A percentile compares a stretch with the other conserved stretches of the same genome.
Evolutionary conservation across 768 basidiomycete genomes (phyloP).

Genomic region (Leccinum disarticulatum): DNA sequence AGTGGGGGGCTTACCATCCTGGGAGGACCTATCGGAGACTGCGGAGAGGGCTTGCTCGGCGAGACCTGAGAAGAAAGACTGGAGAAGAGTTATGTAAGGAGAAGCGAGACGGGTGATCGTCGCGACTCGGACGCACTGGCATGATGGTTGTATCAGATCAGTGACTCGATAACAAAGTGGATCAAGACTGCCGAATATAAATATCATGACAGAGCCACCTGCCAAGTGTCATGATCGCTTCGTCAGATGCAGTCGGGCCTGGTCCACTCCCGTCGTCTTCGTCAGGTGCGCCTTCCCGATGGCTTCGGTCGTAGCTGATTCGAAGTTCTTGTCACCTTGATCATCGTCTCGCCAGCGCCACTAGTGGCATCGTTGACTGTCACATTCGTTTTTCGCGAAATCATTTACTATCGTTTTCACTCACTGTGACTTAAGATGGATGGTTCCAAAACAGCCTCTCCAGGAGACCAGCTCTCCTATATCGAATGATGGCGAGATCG

Average conservation of each 20-base stretch:
- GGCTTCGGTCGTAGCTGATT: not conserved
- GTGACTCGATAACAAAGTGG: not conserved
- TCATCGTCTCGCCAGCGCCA: too few relatives aligned
- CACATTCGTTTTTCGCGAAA: too few relatives aligned
- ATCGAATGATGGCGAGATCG: too few relatives aligned
- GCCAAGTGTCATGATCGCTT: not conserved
- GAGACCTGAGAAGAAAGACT: slow-evolving; percentile 67
- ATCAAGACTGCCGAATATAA: not conserved
- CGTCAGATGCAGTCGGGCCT: too few relatives aligned
- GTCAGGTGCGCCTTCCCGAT: not conserved
- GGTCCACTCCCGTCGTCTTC: too few relatives aligned
- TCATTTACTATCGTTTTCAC: too few relatives aligned
- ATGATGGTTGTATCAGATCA: slow-evolving; percentile 16
- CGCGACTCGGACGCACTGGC: slow-evolving; percentile 17
- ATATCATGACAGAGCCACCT: not conserved
- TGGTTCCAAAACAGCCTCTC: too few relatives aligned
- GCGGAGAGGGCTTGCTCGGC: slow-evolving; percentile 66
- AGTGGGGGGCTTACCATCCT: slow-evolving; percentile 6
- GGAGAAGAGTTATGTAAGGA: not conserved
- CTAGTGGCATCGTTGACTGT: too few relatives aligned
- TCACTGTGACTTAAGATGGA: too few relatives aligned
- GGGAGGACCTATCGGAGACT: slow-evolving; percentile 20
- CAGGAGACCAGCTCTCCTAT: too few relatives aligned
- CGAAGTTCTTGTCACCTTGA: too few relatives aligned
- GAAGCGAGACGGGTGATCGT: too few relatives aligned